phyloP scores from a whole-genome alignment of 306 rosid genomes.

The Calophaca sinica region DNA sequence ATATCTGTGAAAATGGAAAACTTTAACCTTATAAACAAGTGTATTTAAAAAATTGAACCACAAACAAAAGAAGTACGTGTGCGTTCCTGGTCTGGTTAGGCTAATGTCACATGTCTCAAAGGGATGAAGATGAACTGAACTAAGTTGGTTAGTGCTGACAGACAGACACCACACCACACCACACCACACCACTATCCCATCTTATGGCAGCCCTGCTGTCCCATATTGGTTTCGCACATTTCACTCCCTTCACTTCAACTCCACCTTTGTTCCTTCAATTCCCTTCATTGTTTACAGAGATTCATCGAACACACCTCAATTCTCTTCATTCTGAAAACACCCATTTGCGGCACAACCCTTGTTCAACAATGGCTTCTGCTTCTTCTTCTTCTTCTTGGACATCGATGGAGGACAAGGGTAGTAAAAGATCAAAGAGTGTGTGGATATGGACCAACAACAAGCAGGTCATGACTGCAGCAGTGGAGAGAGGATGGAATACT shows the following conservation, averaged over 20 bases:
- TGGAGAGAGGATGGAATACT: constrained; percentile 91
- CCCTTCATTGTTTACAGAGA: constrained; percentile 20
- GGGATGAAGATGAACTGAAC: no score
- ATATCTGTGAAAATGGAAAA: no score
- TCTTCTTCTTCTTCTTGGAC: constrained; percentile 30
- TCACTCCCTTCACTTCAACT: constrained; percentile 21
- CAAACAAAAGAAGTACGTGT: no score
- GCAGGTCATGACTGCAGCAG: constrained; percentile 85
- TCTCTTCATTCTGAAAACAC: not conserved
- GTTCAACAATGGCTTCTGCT: constrained; percentile 50
- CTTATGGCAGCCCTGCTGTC: no score
- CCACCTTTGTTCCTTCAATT: constrained; percentile 17
- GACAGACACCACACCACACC: not conserved
- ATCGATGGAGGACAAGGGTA: constrained; percentile 46
- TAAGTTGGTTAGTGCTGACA: no score
- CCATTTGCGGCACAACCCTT: constrained; percentile 39
- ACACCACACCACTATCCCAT: no score
- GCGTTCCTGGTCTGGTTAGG: no score
- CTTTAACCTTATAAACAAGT: no score
- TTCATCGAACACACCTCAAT: constrained; percentile 45
- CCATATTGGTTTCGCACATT: constrained; percentile 9
- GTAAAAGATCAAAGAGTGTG: constrained; percentile 64
- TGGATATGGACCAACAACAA: constrained; percentile 85
- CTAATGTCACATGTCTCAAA: no score
- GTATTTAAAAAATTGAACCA: no score